These are phyloP conservation scores for Auriscalpium microsporum DNA, from an alignment of 768 basidiomycete species.

Conservation along the genomic window DNA sequence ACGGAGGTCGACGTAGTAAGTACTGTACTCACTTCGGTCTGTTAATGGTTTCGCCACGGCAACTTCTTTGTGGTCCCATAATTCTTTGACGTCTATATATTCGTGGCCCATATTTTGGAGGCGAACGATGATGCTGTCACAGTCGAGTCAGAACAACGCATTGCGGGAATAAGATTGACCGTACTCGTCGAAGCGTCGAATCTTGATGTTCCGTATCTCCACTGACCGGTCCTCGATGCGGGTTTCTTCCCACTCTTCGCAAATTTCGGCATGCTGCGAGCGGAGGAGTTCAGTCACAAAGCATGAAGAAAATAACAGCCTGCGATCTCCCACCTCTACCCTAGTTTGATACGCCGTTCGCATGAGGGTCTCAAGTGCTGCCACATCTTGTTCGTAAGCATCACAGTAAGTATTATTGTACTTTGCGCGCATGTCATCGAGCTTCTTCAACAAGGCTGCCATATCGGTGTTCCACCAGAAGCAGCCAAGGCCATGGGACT, in stretches of 20 bases:
- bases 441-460: no score
- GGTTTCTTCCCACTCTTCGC: conserved; percentile 1
- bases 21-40: conserved; percentile 1
- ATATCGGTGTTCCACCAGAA: no score
- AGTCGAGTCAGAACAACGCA: background rate
- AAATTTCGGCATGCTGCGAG: conserved; percentile 1
- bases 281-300: no score
- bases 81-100: background rate
- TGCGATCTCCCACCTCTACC: background rate
- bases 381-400: no score
- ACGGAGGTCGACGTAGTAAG: background rate
- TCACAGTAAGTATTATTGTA: no score
- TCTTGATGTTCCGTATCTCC: conserved; percentile 1
- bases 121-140: conserved; percentile 1
- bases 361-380: no score
- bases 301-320: background rate
- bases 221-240: conserved; percentile 1
- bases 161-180: background rate
- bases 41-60: conserved; percentile 6
- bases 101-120: background rate
- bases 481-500: no score
- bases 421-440: no score
- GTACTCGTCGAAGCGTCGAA: conserved; percentile 8
- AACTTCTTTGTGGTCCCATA: conserved; percentile 8
- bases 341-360: background rate